phyloP scores from a whole-genome alignment of 2,329 filamentous ascomycete genomes.

The Sporothrix globosa region DNA sequence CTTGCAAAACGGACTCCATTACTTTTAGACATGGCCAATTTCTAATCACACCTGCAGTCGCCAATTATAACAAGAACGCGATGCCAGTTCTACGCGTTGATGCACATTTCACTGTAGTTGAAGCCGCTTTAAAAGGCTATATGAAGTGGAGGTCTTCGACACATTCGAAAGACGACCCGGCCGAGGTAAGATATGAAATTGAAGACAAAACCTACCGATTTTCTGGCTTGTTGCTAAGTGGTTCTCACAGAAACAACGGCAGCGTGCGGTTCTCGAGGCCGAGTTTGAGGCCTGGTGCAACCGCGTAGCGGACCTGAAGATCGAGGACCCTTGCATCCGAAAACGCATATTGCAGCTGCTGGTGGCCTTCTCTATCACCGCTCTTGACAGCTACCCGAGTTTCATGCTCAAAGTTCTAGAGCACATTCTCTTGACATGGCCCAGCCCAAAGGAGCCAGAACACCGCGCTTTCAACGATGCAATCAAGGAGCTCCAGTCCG shows the following conservation, averaged over 20 bases:
- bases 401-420: conserved; percentile 91
- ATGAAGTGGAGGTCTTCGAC: conserved; percentile 69
- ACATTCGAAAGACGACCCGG: conserved; percentile 20
- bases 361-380: conserved; percentile 81
- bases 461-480: conserved; percentile 79
- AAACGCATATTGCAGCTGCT: conserved; percentile 81
- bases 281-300: conserved; percentile 74
- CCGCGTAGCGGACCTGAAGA: conserved; percentile 68
- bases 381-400: conserved; percentile 72
- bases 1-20: background rate
- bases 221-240: conserved; percentile 35
- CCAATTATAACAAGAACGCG: conserved; percentile 69
- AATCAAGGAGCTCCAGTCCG: conserved; percentile 82
- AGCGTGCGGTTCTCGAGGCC: conserved; percentile 61
- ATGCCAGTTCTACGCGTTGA: conserved; percentile 78
- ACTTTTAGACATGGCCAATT: background rate
- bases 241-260: conserved; percentile 57
- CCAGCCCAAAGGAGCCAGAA: conserved; percentile 65
- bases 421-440: conserved; percentile 83
- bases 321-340: conserved; percentile 82
- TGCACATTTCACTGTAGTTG: conserved; percentile 85
- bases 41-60: conserved; percentile 8
- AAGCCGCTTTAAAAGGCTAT: conserved; percentile 86
- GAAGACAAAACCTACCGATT: too few relatives aligned
- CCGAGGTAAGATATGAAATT: conserved; percentile 29